Evolutionary conservation across 2,329 filamentous ascomycete genomes (phyloP).

Genomic region (Bipolaris gigantea): DNA sequence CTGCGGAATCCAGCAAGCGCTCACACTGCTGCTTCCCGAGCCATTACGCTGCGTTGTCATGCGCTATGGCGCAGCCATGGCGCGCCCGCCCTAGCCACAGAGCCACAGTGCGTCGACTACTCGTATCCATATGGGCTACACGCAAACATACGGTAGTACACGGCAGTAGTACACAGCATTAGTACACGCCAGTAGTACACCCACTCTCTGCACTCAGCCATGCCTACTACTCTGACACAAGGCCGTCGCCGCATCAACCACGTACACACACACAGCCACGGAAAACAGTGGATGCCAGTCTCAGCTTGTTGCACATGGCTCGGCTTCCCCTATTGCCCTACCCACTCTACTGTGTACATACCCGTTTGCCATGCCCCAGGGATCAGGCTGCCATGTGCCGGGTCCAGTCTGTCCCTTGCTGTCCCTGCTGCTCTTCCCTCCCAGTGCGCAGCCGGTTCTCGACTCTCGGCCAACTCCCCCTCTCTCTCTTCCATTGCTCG

Average conservation of each 20-base stretch:
- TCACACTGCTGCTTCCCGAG: not conserved
- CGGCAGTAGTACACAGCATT: too few relatives aligned
- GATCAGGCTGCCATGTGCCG: not conserved
- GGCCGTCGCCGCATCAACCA: slow-evolving; percentile 1
- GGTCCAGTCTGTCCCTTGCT: slow-evolving; percentile 3
- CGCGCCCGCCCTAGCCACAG: slow-evolving; percentile 6
- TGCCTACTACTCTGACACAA: not conserved
- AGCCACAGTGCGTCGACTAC: not conserved
- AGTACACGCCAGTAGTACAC: too few relatives aligned
- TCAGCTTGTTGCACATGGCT: slow-evolving; percentile 4
- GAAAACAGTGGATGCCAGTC: not conserved
- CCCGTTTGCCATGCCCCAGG: not conserved
- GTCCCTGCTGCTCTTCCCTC: slow-evolving; percentile 2
- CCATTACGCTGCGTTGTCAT: not conserved
- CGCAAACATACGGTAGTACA: too few relatives aligned
- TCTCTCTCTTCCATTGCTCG: slow-evolving; percentile 4
- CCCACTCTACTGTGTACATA: too few relatives aligned
- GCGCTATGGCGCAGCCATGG: slow-evolving; percentile 1
- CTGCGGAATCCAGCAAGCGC: slow-evolving; percentile 9
- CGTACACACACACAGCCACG: slow-evolving; percentile 22
- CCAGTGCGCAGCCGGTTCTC: slow-evolving; percentile 6
- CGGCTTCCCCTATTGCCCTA: not conserved
- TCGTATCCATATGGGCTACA: too few relatives aligned
- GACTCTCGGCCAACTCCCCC: slow-evolving; percentile 10
- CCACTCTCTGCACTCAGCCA: too few relatives aligned